These are phyloP conservation scores for Alternaria sp. DNA, from an alignment of 2,329 filamentous ascomycete species.

Conservation along the genomic window DNA sequence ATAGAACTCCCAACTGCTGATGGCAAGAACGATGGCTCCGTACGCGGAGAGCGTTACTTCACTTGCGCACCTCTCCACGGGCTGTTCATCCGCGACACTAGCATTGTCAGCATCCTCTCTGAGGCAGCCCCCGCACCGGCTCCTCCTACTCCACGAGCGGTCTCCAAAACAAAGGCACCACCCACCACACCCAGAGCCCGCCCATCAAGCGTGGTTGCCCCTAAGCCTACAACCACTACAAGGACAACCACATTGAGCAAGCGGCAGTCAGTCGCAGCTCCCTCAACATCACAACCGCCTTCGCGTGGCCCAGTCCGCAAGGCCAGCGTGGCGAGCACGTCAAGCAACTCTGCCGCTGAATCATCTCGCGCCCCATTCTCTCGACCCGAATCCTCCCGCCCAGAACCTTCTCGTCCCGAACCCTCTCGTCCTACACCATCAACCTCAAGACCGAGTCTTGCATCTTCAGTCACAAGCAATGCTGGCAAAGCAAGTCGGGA, in stretches of 20 bases:
- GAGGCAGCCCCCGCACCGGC: conserved; percentile 51
- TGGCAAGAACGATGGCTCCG: conserved; percentile 94
- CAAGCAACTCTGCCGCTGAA: conserved; percentile 15
- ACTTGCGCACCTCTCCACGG: conserved; percentile 73
- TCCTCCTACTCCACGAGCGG: conserved; percentile 8
- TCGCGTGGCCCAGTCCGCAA: conserved; percentile 24
- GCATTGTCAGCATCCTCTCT: conserved; percentile 62
- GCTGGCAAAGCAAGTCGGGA: conserved; percentile 26
- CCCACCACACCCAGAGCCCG: conserved; percentile 25
- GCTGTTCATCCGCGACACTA: conserved; percentile 84
- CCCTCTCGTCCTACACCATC: conserved; percentile 7
- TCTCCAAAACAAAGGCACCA: conserved; percentile 19
- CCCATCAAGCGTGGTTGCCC: conserved; percentile 30
- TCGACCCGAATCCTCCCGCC: not conserved
- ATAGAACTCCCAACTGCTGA: conserved; percentile 81
- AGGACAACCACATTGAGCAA: conserved; percentile 23
- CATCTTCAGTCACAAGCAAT: conserved; percentile 22
- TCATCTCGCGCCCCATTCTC: not conserved
- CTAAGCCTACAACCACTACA: conserved; percentile 15
- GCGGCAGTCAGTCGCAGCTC: conserved; percentile 29
- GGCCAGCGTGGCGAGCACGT: conserved; percentile 26
- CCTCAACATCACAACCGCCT: conserved; percentile 11
- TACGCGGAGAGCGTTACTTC: conserved; percentile 88
- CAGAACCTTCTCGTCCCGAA: conserved; percentile 2
- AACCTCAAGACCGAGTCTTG: conserved; percentile 20